Base-by-base conservation (phyloP, 2,329 filamentous ascomycete genomes). In the Botrytis medusae region DNA sequence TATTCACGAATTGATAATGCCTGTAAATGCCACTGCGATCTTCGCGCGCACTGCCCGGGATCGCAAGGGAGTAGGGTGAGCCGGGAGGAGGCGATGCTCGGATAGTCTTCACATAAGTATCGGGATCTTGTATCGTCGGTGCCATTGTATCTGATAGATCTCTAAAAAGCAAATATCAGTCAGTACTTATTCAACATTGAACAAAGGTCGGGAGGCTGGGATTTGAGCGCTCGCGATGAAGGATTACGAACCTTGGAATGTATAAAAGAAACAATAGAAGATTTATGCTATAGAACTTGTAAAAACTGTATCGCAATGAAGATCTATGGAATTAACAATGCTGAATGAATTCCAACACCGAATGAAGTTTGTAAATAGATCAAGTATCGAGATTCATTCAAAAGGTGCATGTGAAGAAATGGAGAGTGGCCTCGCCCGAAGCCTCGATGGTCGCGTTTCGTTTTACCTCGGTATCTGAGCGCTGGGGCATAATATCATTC, bases 1-100 rank as follows among this genome's bases (percentile, higher is more conserved):
- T 89, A 83, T 97, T 91, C 73, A 87, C 87, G 80, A 91, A 91
- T 76, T 89, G 89, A 89, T 91, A 97, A 83, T 97, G 92, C 75
- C 96, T 90, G 84, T 98, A 98, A 76, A 97, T 84, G 64, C 89
- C 84, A 68, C 88, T 92, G 77, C 94, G 91, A 74, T 91, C 92
- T 67, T 93, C 90, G 74, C 87, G 85, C 82, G 93, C 89, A 64
- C 92, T 91, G 75, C 92, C 92, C 0, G 94, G 91, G 32, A 99
- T 79, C 20, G 93, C 85, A 22, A 97, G 85, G 63, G 92, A 92
- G 81, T 96, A 96, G 1, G 94, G 93, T 16, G 78, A 74, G 20
- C 78, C 78, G 25, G 79, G 77, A 25, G 80, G 78, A 29, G 80
- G 80, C 69, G 79, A 77, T 18, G 71, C 63, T 51, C 74, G 76